These are phyloP conservation scores for Erysimum pusillum DNA, from an alignment of 441 rosid genomes.

Conservation along the genomic window DNA sequence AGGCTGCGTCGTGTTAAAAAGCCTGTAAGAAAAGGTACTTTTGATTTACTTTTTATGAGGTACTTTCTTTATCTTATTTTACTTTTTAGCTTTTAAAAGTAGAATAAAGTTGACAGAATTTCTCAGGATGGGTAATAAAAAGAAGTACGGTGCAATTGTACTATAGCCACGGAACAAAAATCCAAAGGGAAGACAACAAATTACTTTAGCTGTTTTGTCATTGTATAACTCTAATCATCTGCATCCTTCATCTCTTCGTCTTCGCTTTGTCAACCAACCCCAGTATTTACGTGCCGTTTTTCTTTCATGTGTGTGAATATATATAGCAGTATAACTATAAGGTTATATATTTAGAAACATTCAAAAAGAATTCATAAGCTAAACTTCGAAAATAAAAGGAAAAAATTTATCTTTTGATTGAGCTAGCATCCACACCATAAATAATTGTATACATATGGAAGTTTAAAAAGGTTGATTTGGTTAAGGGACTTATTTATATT, in stretches of 20 bases:
- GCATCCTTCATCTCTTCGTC: conserved; percentile 18
- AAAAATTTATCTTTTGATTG: neutral
- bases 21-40: conserved; percentile 1
- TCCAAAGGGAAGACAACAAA: conserved; percentile 26
- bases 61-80: too few species aligned
- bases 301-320: too few species aligned
- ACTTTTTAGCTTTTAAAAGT: conserved; percentile 14
- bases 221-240: conserved; percentile 5
- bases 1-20: conserved; percentile 16
- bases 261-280: conserved; percentile 34
- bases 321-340: too few species aligned
- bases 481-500: neutral
- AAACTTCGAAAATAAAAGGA: neutral
- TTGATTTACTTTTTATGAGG: conserved; percentile 19
- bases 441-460: neutral
- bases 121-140: too few species aligned
- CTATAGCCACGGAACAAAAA: conserved; percentile 41
- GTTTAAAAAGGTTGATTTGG: neutral
- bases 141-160: conserved; percentile 48
- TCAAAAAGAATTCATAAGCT: neutral
- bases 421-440: neutral
- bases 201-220: conserved; percentile 24
- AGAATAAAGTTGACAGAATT: neutral
- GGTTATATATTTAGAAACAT: too few species aligned
- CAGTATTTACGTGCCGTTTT: conserved; percentile 14